Evolutionary conservation across 441 rosid species (phyloP), one percentile per base, ranked within the genome.

Genomic region (Mallotus repandus): DNA sequence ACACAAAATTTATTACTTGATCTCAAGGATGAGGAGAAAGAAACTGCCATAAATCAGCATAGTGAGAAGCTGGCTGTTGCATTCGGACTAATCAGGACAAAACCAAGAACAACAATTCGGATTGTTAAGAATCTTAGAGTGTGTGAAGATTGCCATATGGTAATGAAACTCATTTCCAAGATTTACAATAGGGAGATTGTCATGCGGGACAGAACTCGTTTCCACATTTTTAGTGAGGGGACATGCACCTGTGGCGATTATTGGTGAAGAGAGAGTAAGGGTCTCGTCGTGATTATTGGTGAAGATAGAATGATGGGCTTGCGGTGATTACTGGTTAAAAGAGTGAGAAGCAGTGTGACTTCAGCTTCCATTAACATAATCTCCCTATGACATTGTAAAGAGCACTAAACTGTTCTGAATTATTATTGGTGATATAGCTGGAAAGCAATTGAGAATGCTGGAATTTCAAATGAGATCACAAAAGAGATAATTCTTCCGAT

Each of bases 31-130:
- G 92, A 87, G 73, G 91, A 86, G 45, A 90, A 90, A 63, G 86
- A 87, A 83, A 69, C 75, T 46, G 90, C 88, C 53, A 59, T 86
- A 57, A 87, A 86, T 7, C 84, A 89, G 60, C 97, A 90, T 46
- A 89, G 94, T 16, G 93, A 90, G 80, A 90, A 89, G 84, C 85
- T 88, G 50, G 96, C 93, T 13, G 77, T 87, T 70, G 88, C 93
- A 25, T 92, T 86, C 64, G 80, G 86, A 86, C 84, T 90, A 11
- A 67, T 88, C n/a, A 86, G 72, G n/a, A 86, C 92, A 15, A 82
- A 84, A n/a, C 74, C 82, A 3, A 76, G 81, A 64, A 77, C 87
- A 16, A 78, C 86, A 2, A 84, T 92, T 45, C 68, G 83, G 41
- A 80, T 92, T 0, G 83, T 88, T 62, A 90, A 90, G 87, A 90